Evolutionary conservation across 1,284 basidiomycete genomes (phyloP).

Genomic region (Moesziomyces globuligerus): DNA sequence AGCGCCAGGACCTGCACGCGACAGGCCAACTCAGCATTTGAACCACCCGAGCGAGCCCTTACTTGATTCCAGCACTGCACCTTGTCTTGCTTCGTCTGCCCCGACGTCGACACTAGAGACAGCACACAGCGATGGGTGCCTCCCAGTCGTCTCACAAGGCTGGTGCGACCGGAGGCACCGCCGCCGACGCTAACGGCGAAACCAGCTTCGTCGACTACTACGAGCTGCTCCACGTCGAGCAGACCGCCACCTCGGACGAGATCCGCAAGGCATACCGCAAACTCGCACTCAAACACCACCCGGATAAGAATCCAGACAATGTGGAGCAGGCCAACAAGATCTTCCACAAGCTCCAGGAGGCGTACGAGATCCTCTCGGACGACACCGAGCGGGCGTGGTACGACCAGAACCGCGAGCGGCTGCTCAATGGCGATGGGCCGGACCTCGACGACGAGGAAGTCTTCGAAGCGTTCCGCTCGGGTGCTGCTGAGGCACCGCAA

Average conservation of each 20-base stretch:
- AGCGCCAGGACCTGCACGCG: slow-evolving; percentile 9
- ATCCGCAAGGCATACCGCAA: slow-evolving; percentile 65
- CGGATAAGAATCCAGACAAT: slow-evolving; percentile 71
- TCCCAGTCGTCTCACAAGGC: slow-evolving; percentile 45
- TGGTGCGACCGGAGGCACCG: slow-evolving; percentile 31
- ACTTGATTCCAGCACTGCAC: not conserved
- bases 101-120: not conserved
- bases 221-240: slow-evolving; percentile 60
- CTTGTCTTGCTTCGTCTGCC: not conserved
- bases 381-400: slow-evolving; percentile 90
- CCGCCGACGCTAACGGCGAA: slow-evolving; percentile 30
- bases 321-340: slow-evolving; percentile 85
- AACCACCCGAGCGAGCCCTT: too few relatives aligned
- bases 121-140: slow-evolving; percentile 42
- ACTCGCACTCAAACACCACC: slow-evolving; percentile 68
- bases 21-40: slow-evolving; percentile 1
- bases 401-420: slow-evolving; percentile 89
- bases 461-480: slow-evolving; percentile 83
- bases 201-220: slow-evolving; percentile 63
- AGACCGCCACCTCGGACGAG: slow-evolving; percentile 58
- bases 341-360: slow-evolving; percentile 89
- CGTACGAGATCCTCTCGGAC: slow-evolving; percentile 79
- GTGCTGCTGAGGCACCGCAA: slow-evolving; percentile 69
- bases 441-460: slow-evolving; percentile 59
- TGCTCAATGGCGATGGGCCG: slow-evolving; percentile 56